Conservation (phyloP, 371 early-diverging fungal species). For the Mortierella sp. region DNA sequence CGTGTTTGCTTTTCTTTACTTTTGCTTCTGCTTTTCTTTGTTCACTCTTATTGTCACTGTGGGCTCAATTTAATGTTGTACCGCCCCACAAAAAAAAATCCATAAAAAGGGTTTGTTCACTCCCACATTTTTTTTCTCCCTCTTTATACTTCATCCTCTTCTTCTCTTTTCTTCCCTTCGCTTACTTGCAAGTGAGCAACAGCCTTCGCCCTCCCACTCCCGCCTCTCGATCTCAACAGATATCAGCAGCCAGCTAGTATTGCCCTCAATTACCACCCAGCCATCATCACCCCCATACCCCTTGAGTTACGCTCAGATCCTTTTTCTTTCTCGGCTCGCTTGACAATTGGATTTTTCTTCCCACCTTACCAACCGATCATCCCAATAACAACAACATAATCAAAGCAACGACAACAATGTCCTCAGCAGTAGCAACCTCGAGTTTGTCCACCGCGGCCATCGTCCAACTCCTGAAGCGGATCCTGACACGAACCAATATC, state of each 20-base stretch:
- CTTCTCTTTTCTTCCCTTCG: background rate
- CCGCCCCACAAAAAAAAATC: background rate
- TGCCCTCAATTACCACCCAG: background rate
- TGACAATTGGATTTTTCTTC: background rate
- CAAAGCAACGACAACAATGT: constrained; percentile 10
- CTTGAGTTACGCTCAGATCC: background rate
- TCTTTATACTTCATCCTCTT: background rate
- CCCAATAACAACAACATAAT: background rate
- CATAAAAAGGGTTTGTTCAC: constrained; percentile 2
- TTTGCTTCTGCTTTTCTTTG: background rate
- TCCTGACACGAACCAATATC: constrained; percentile 37
- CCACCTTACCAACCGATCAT: background rate
- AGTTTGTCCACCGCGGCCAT: constrained; percentile 7
- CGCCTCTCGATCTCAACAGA: constrained; percentile 2
- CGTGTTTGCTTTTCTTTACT: too few relatives aligned
- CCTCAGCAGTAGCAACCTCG: background rate
- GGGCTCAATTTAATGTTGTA: background rate
- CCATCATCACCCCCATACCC: background rate
- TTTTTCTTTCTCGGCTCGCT: constrained; percentile 9
- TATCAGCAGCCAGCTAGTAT: background rate
- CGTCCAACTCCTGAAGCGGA: constrained; percentile 10
- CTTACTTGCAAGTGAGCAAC: background rate
- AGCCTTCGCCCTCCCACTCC: background rate
- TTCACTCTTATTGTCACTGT: background rate
- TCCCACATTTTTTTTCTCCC: background rate